Evolutionary conservation across 2,329 filamentous ascomycete genomes (phyloP).

Genomic region (Microdochium bolleyi): DNA sequence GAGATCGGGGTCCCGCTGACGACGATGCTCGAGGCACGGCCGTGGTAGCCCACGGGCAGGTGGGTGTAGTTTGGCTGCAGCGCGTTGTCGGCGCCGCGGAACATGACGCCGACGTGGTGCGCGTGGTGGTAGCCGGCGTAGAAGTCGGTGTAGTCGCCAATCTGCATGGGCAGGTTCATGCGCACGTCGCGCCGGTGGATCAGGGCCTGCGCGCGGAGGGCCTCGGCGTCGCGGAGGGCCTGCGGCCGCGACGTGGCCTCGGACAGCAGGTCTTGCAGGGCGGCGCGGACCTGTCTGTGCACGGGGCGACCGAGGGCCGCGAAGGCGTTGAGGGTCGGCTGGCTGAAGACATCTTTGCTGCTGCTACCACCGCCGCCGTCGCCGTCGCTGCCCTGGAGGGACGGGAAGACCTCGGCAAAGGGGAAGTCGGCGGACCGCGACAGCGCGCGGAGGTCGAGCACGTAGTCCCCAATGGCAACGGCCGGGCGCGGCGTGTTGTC

Average conservation of each 20-base stretch:
- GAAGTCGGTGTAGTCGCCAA: slow-evolving; percentile 82
- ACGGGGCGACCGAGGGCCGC: slow-evolving; percentile 61
- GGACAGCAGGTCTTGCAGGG: slow-evolving; percentile 60
- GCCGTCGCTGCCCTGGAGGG: slow-evolving; percentile 23
- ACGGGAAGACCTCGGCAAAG: slow-evolving; percentile 11
- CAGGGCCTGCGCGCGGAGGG: slow-evolving; percentile 48
- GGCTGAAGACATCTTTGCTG: slow-evolving; percentile 36
- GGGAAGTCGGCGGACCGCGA: slow-evolving; percentile 5
- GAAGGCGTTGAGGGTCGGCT: slow-evolving; percentile 64
- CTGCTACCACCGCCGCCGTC: slow-evolving; percentile 47
- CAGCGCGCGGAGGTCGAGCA: slow-evolving; percentile 54
- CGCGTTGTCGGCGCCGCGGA: slow-evolving; percentile 64
- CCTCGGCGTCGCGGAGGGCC: slow-evolving; percentile 53
- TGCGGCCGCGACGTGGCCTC: slow-evolving; percentile 50
- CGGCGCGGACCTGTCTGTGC: slow-evolving; percentile 60
- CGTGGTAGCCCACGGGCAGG: slow-evolving; percentile 76
- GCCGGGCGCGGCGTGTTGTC: slow-evolving; percentile 53
- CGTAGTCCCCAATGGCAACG: slow-evolving; percentile 65
- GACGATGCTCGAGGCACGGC: slow-evolving; percentile 67
- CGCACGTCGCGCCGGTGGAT: slow-evolving; percentile 50
- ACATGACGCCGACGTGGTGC: slow-evolving; percentile 57
- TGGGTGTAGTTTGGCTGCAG: slow-evolving; percentile 77
- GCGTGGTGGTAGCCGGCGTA: slow-evolving; percentile 77
- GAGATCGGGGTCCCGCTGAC: slow-evolving; percentile 65
- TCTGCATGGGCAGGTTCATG: slow-evolving; percentile 66